Evolutionary conservation across 805 yeast species (phyloP).

Genomic region (Ogataea glucozyma): DNA sequence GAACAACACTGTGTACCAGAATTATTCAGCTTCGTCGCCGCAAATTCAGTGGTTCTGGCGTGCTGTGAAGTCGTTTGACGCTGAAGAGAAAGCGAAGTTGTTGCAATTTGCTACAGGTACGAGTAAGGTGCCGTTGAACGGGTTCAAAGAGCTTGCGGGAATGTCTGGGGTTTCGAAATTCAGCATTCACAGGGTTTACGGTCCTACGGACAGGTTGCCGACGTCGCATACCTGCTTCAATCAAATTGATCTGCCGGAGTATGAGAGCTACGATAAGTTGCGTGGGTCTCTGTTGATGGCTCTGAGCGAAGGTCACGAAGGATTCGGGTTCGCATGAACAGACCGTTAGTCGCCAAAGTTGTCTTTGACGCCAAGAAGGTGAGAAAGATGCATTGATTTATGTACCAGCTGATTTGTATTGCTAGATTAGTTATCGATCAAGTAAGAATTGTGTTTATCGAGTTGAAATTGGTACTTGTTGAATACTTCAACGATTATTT

Average conservation of each 20-base stretch:
- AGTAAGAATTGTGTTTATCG: too few species aligned
- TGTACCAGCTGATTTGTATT: background rate
- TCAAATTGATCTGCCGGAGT: conserved; percentile 91
- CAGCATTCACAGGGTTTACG: conserved; percentile 87
- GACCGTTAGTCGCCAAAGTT: too few species aligned
- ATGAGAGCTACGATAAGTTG: conserved; percentile 82
- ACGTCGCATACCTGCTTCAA: conserved; percentile 97
- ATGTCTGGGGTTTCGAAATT: conserved; percentile 84
- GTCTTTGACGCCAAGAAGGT: too few species aligned
- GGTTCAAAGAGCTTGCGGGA: conserved; percentile 87
- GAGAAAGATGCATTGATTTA: too few species aligned
- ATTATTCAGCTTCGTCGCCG: conserved; percentile 77
- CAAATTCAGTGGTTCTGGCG: conserved; percentile 98
- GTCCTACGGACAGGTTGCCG: conserved; percentile 82
- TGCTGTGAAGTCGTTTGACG: conserved; percentile 91
- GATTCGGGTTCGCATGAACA: conserved; percentile 79
- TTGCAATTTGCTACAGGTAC: conserved; percentile 98
- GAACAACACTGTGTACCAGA: conserved; percentile 75
- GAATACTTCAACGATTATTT: too few species aligned
- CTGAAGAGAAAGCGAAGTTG: conserved; percentile 90
- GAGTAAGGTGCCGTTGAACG: conserved; percentile 91
- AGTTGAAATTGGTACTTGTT: too few species aligned
- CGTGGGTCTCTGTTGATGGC: conserved; percentile 81
- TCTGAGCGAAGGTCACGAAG: conserved; percentile 92
- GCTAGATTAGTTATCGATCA: background rate